Percentiles rank a stretch among this genome's conserved stretches.
phyloP scores from a whole-genome alignment of 371 early-diverging fungal species.

The Mucor plumbeus region DNA sequence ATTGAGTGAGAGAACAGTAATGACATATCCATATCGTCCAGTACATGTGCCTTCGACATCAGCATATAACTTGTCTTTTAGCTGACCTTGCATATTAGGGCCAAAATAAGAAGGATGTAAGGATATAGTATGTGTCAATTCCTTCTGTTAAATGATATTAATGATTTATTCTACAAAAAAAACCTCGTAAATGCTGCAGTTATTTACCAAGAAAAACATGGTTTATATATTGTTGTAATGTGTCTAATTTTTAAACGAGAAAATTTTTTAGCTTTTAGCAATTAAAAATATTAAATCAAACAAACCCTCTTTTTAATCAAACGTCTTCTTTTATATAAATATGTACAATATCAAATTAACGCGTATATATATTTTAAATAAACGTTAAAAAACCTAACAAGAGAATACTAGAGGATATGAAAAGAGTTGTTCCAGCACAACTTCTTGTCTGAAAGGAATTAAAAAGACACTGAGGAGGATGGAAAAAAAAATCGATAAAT shows the following conservation, averaged over 20 bases:
- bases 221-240: neutral
- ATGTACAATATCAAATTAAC: slow-evolving; percentile 6
- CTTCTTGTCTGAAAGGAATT: neutral
- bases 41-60: slow-evolving; percentile 97
- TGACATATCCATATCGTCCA: slow-evolving; percentile 93
- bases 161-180: neutral
- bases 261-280: neutral
- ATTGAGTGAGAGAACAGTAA: slow-evolving; percentile 81
- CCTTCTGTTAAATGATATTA: slow-evolving; percentile 59
- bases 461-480: slow-evolving; percentile 2
- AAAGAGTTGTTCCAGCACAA: neutral
- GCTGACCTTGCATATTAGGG: slow-evolving; percentile 77
- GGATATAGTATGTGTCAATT: slow-evolving; percentile 87
- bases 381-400: neutral
- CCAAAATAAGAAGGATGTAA: slow-evolving; percentile 94
- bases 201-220: slow-evolving; percentile 31
- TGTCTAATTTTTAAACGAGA: neutral
- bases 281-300: neutral
- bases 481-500: slow-evolving; percentile 5
- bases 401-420: neutral
- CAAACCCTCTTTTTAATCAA: neutral
- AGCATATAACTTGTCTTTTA: slow-evolving; percentile 80
- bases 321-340: neutral
- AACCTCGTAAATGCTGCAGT: neutral
- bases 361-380: slow-evolving; percentile 5